Evolutionary conservation across 371 early-diverging fungal genomes (phyloP).

Genomic region (Dichotomocladium elegans): DNA sequence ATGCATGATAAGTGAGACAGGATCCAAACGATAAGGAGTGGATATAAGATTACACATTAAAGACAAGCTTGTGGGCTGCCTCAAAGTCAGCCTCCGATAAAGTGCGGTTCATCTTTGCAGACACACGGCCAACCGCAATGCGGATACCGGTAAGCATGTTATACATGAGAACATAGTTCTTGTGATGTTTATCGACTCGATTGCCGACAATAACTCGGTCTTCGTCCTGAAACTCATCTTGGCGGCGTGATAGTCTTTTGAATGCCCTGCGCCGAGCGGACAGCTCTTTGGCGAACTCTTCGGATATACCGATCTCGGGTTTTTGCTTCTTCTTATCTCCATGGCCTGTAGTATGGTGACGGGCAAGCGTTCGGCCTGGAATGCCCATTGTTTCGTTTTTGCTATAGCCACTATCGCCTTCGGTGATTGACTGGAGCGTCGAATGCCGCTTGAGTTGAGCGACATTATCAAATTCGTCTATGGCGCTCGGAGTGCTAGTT

Average conservation of each 20-base stretch:
- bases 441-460: slow-evolving; percentile 1
- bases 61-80: slow-evolving; percentile 89
- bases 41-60: slow-evolving; percentile 79
- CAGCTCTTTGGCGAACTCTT: slow-evolving; percentile 40
- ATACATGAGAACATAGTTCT: slow-evolving; percentile 89
- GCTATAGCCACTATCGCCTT: neutral
- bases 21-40: neutral
- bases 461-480: slow-evolving; percentile 4
- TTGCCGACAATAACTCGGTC: slow-evolving; percentile 63
- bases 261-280: slow-evolving; percentile 37
- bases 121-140: slow-evolving; percentile 75
- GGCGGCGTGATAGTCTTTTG: slow-evolving; percentile 32
- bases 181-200: slow-evolving; percentile 64
- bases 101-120: slow-evolving; percentile 73
- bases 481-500: neutral
- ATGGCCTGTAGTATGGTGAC: slow-evolving; percentile 44
- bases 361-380: slow-evolving; percentile 10
- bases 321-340: slow-evolving; percentile 16
- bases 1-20: neutral
- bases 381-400: neutral
- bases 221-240: slow-evolving; percentile 21
- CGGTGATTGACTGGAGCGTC: neutral
- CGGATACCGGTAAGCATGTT: slow-evolving; percentile 96
- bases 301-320: slow-evolving; percentile 30
- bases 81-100: slow-evolving; percentile 77